Conservation (phyloP, 768 basidiomycete species). For the Collybia mongolica region DNA sequence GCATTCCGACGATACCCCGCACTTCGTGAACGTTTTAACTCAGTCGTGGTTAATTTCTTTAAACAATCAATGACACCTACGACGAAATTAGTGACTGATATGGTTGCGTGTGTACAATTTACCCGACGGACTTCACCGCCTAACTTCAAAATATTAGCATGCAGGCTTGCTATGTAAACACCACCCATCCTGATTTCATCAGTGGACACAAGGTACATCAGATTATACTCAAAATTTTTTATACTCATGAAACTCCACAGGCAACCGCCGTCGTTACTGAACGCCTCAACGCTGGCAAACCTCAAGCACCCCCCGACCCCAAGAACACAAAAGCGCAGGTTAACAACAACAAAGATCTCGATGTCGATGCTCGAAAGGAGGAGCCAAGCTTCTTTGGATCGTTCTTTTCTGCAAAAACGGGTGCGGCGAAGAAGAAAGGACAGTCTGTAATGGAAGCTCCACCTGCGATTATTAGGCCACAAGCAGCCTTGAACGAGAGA, state of each 20-base stretch:
- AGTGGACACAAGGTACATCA: conserved; percentile 80
- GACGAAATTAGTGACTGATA: conserved; percentile 88
- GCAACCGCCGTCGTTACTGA: conserved; percentile 89
- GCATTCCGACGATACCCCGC: conserved; percentile 96
- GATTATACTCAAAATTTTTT: conserved; percentile 4
- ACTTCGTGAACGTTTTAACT: conserved; percentile 94
- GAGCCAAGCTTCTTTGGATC: conserved; percentile 93
- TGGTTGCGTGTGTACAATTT: conserved; percentile 72
- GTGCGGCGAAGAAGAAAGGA: conserved; percentile 58
- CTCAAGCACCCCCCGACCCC: conserved; percentile 51
- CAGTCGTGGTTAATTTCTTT: conserved; percentile 96
- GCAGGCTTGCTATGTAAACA: conserved; percentile 99
- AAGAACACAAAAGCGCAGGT: conserved; percentile 64
- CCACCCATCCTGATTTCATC: conserved; percentile 98
- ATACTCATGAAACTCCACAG: conserved; percentile 29
- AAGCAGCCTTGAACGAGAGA: conserved; percentile 86
- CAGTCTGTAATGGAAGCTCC: conserved; percentile 62
- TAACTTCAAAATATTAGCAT: conserved; percentile 49
- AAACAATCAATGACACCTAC: conserved; percentile 93
- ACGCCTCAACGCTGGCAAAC: conserved; percentile 77
- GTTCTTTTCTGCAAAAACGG: conserved; percentile 80
- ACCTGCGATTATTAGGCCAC: conserved; percentile 84
- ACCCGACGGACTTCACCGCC: not conserved
- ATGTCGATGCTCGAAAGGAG: conserved; percentile 86
- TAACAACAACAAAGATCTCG: conserved; percentile 95